Evolutionary conservation across 192 early-diverging fungal species (phyloP).

Genomic region (Entophlyctis luteolus): DNA sequence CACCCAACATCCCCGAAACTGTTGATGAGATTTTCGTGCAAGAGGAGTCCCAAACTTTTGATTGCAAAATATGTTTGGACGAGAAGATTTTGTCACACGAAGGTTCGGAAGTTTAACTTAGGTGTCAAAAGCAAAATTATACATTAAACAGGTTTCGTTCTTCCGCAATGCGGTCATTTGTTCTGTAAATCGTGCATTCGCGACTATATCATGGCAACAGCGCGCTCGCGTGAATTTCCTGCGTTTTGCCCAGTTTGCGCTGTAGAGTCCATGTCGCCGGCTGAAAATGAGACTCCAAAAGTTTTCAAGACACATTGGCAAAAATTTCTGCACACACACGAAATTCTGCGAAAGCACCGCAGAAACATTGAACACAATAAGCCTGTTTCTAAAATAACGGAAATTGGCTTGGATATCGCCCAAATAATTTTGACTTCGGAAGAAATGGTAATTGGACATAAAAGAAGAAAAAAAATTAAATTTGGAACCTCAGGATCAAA

Average conservation of each 20-base stretch:
- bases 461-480: neutral
- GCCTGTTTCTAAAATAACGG: neutral
- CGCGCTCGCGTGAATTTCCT: slow-evolving; percentile 2
- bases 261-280: neutral
- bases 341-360: neutral
- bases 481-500: neutral
- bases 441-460: slow-evolving; percentile 13
- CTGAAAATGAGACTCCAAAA: neutral
- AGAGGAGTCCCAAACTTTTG: neutral
- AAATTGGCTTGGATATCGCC: slow-evolving; percentile 12
- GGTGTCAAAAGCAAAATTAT: neutral
- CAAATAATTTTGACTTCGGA: neutral
- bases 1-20: neutral
- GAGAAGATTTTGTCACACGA: neutral
- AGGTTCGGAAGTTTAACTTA: neutral
- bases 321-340: neutral
- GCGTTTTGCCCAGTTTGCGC: slow-evolving; percentile 14
- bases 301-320: neutral
- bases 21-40: neutral
- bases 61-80: slow-evolving; percentile 13
- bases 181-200: slow-evolving; percentile 16
- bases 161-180: slow-evolving; percentile 4
- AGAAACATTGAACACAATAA: neutral
- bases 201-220: slow-evolving; percentile 1
- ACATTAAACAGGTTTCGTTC: slow-evolving; percentile 4